phyloP scores from a whole-genome alignment of 2,329 filamentous ascomycete species.

The Fusarium equiseti region DNA sequence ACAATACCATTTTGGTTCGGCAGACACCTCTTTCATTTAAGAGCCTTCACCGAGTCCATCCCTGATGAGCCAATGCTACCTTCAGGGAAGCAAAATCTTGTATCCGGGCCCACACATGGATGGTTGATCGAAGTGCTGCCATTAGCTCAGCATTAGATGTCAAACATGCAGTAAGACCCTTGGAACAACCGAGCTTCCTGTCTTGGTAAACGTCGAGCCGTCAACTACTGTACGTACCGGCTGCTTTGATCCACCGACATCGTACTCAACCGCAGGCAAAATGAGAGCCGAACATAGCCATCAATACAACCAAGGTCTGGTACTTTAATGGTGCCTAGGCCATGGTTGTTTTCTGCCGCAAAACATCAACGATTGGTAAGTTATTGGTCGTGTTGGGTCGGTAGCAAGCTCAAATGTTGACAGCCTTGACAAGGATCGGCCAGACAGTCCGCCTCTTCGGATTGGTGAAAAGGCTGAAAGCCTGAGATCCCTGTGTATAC shows the following conservation, averaged over 20 bases:
- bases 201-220: conserved; percentile 33
- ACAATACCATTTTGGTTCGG: neutral
- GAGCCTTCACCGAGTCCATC: neutral
- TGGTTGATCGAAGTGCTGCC: conserved; percentile 42
- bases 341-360: neutral
- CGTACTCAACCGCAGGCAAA: conserved; percentile 5
- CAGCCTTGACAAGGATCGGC: neutral
- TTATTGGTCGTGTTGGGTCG: neutral
- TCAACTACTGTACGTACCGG: neutral
- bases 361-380: neutral
- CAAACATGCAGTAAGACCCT: conserved; percentile 43
- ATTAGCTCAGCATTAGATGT: conserved; percentile 34
- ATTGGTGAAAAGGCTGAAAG: neutral
- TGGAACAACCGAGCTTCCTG: conserved; percentile 40
- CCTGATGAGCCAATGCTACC: neutral
- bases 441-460: neutral
- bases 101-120: conserved; percentile 39
- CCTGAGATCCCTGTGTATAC: neutral
- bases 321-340: neutral
- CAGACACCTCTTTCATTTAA: neutral
- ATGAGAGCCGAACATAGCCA: neutral
- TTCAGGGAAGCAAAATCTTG: conserved; percentile 8
- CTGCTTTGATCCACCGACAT: neutral
- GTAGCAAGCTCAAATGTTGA: conserved; percentile 11
- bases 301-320: neutral